Conservation (phyloP, 1,139 yeast species). For the Saccharomyces hybrid region DNA sequence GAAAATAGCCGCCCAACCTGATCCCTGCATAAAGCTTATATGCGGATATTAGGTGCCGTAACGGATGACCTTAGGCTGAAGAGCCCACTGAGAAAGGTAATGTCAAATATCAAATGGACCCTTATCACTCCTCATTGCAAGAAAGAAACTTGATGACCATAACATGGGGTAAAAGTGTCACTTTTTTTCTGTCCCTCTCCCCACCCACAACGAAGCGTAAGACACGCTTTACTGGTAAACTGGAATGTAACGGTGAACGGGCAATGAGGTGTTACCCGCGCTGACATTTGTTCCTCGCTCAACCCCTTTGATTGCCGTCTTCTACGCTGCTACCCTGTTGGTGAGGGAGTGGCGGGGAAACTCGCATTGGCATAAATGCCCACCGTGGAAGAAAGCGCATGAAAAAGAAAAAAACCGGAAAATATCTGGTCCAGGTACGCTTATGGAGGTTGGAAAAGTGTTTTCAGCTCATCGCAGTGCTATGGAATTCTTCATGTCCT, state of each 20-base stretch:
- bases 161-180: not conserved
- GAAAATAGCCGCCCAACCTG: constrained; percentile 1
- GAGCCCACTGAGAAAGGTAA: too few relatives aligned
- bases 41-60: not conserved
- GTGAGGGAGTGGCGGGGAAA: not conserved
- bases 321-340: not conserved
- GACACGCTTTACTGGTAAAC: too few relatives aligned
- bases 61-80: not conserved
- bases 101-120: not conserved
- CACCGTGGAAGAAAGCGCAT: not conserved
- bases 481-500: not conserved
- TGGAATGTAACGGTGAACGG: not conserved
- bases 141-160: not conserved
- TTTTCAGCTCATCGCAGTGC: not conserved
- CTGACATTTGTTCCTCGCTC: not conserved
- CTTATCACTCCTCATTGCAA: not conserved
- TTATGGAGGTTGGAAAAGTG: not conserved
- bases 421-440: not conserved
- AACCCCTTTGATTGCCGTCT: not conserved
- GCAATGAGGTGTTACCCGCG: not conserved
- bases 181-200: too few relatives aligned
- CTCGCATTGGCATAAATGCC: not conserved
- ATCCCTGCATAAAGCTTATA: not conserved
- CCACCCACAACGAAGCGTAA: too few relatives aligned
- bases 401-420: not conserved